Evolutionary conservation across 2,329 filamentous ascomycete genomes (phyloP).

Genomic region (Aurifilum marmelostoma): DNA sequence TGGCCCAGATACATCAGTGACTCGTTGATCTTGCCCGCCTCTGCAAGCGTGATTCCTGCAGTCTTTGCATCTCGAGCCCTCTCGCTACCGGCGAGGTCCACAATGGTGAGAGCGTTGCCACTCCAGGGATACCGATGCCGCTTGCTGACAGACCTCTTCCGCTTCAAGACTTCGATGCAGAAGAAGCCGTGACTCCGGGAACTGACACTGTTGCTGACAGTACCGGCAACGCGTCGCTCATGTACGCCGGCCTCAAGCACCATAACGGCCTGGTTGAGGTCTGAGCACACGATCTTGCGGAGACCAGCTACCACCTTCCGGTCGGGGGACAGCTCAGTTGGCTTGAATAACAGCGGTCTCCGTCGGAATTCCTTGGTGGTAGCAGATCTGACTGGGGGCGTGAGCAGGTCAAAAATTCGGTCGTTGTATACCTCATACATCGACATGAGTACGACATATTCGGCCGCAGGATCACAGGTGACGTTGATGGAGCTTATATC

Average conservation of each 20-base stretch:
- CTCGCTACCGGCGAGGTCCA: constrained; percentile 92
- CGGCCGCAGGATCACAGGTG: constrained; percentile 67
- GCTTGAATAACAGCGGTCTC: constrained; percentile 88
- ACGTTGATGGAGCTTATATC: constrained; percentile 73
- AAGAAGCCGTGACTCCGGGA: constrained; percentile 97
- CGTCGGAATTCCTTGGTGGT: constrained; percentile 72
- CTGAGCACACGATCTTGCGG: constrained; percentile 85
- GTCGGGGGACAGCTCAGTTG: constrained; percentile 83
- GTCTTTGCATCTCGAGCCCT: constrained; percentile 93
- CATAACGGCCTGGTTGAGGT: constrained; percentile 80
- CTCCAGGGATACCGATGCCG: constrained; percentile 66
- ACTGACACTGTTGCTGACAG: constrained; percentile 88
- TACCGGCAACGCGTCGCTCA: constrained; percentile 85
- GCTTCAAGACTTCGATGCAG: constrained; percentile 91
- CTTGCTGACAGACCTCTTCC: constrained; percentile 46
- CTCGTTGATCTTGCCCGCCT: constrained; percentile 98
- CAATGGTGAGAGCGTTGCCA: constrained; percentile 80
- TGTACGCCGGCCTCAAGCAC: constrained; percentile 88
- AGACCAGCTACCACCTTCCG: constrained; percentile 94
- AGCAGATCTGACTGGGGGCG: constrained; percentile 60
- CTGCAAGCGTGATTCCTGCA: constrained; percentile 85
- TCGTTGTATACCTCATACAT: constrained; percentile 99
- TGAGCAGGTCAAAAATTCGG: constrained; percentile 91
- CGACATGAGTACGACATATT: constrained; percentile 87
- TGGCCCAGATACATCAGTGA: constrained; percentile 98